Evolutionary conservation across 441 rosid genomes (phyloP), one percentile per base, ranked within the genome.

Genomic region (Corymbia calophylla): DNA sequence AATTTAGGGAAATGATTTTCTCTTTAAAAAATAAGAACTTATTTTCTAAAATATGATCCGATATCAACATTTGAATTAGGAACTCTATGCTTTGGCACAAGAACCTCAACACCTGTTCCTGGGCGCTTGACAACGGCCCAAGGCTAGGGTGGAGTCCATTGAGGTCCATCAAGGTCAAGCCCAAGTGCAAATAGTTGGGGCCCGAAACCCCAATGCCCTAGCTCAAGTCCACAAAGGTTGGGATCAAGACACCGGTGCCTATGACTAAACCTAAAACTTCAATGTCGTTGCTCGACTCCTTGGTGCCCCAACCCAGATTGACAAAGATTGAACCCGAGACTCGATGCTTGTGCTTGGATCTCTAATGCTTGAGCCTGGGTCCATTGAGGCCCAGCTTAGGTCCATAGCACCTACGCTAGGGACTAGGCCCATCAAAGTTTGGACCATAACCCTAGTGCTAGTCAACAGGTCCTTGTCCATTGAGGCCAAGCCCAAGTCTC

Each of bases 211-310:
- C 5, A 31, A 2, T 1, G 11, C 21, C 17, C 21, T 4, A 14
- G 7, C 9, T 18, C 2, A 15, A 0, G 39, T 15, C 21, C 39
- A 58, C 1, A 10, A 1, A 9, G n/a, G 1, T 58, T 58, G 64
- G n/a, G 15, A 0, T 0, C n/a, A 1, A 58, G 64, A 58, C 64
- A 58, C n/a, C 3, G 4, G 1, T 0, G 3, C 64, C 25, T 29
- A 58, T 58, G 64, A 29, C 64, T 0, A 4, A 0, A 29, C n/a
- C 14, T 58, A 58, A 58, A 14, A 58, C 14, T 58, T 11, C 11
- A 13, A 14, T 25, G 8, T 0, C 0, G 0, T 58, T 58, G n/a
- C n/a, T 29, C 7, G 25, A 58, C 64, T 58, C n/a, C 14, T 58
- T 1, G 25, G 25, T 58, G 64, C 3, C n/a, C 64, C 0, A 58